phyloP scores from a whole-genome alignment of 345 rosid genomes.

The Crucihimalaya himalaica region DNA sequence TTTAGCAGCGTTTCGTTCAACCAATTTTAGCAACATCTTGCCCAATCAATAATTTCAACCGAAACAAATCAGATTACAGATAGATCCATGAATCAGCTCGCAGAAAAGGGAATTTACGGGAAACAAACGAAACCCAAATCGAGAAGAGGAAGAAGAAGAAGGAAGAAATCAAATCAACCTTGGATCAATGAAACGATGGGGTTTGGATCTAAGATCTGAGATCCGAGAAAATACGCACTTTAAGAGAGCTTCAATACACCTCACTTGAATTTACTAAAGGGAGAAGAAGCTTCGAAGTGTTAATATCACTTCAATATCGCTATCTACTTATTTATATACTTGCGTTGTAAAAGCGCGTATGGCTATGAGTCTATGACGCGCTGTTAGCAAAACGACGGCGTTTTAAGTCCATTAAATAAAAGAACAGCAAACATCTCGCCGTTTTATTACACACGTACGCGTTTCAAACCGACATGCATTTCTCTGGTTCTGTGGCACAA shows the following conservation, averaged over 20 bases:
- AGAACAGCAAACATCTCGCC: not conserved
- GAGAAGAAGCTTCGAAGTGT: slow-evolving; percentile 40
- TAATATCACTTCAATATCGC: slow-evolving; percentile 31
- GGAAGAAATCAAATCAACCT: slow-evolving; percentile 30
- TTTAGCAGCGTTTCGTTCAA: slow-evolving; percentile 14
- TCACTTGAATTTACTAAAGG: slow-evolving; percentile 36
- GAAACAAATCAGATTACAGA: slow-evolving; percentile 19
- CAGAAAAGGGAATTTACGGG: slow-evolving; percentile 3
- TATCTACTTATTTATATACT: slow-evolving; percentile 19
- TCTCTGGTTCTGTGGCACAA: not conserved
- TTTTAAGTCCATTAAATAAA: not conserved
- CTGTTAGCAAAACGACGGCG: slow-evolving; percentile 21
- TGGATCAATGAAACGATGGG: slow-evolving; percentile 19
- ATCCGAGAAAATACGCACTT: slow-evolving; percentile 44
- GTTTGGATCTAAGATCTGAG: slow-evolving; percentile 45
- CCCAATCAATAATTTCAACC: not conserved
- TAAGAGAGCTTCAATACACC: slow-evolving; percentile 35
- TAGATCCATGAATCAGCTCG: slow-evolving; percentile 17
- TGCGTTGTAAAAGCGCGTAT: slow-evolving; percentile 31
- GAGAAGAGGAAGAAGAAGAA: slow-evolving; percentile 10
- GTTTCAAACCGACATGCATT: slow-evolving; percentile 20
- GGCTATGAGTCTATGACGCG: slow-evolving; percentile 30
- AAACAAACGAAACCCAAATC: slow-evolving; percentile 20
- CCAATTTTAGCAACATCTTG: too few relatives aligned
- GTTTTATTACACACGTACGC: not conserved